Base-by-base conservation (phyloP, 305 asterid species). In the Solanum hybrid region DNA sequence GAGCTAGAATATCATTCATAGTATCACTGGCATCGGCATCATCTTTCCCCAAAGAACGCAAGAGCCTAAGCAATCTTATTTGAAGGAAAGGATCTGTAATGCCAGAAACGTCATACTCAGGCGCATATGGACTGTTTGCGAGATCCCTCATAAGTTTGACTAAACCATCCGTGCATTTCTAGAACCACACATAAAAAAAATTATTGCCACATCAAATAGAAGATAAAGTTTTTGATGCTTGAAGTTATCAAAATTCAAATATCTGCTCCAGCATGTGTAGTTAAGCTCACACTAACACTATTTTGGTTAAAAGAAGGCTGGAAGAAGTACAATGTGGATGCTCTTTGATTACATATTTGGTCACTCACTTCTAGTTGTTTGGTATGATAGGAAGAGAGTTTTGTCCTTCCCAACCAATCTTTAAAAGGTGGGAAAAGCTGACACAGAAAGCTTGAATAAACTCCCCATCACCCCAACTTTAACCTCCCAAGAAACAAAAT, bases 1-100 rank as follows among this genome's bases (percentile, higher is more conserved):
- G 99, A 89, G 99, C 99, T 88, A 97, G 98, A 90, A 97, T 95
- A 91, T 98, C 99, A 89, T 97, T 98, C 99, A 96, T 98, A 89
- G 93, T 73, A 92, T 98, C 99, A 93, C 99, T 98, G 79, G 99
- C 97, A 90, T 97, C 99, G 88, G 95, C 96, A 95, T 98, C 98
- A 92, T 96, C 98, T 89, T 95, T 95, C 80, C 99, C 99, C 93
- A 97, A 92, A 87, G 95, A 94, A 26, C 95, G 90, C 94, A 98
- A 93, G 89, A 98, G 94, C 93, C 85, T 95, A 90, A 98, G 97
- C 95, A 97, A 93, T 93, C 96, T 93, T 91, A 98, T 92, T 82
- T 97, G 99, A 81, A 98, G 99, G 92, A 97, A 95, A 81, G 99
- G 99, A 90, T 98, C 99, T 78, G 98, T 87, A 88, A 97, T 96